phyloP scores from a whole-genome alignment of 2,329 filamentous ascomycete genomes.

The Ophiostoma sp. region DNA sequence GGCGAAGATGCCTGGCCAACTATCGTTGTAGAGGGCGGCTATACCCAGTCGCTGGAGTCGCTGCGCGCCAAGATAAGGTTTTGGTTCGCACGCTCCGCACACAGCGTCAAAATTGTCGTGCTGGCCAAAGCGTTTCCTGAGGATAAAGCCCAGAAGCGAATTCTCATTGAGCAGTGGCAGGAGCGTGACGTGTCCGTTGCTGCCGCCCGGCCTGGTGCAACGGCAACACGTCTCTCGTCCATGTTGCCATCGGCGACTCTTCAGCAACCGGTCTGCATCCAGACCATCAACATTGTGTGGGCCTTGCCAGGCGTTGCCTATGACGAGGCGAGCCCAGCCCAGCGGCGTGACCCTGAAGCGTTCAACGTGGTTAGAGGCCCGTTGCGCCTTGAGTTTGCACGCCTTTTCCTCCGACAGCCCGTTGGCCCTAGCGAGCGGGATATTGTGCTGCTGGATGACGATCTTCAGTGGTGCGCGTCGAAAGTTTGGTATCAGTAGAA shows the following conservation, averaged over 20 bases:
- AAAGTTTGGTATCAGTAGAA: background rate
- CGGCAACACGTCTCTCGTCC: background rate
- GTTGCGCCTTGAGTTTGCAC: background rate
- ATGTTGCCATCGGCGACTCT: background rate
- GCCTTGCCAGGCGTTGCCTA: background rate
- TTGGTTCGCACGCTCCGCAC: background rate
- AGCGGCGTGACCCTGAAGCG: background rate
- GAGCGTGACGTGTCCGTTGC: background rate
- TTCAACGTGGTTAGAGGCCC: background rate
- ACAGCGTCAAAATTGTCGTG: background rate
- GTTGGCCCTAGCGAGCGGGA: background rate
- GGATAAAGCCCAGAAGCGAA: background rate
- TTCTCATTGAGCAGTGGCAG: background rate
- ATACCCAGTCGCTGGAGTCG: background rate
- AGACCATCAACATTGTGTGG: background rate
- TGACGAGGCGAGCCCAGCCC: background rate
- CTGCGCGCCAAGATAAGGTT: background rate
- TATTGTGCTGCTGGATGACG: background rate
- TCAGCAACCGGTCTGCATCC: background rate
- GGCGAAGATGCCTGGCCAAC: background rate
- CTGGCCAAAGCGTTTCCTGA: conserved; percentile 1
- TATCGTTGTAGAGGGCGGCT: background rate
- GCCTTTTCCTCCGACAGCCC: background rate
- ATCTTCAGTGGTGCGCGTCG: background rate
- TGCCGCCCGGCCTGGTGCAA: background rate